Conservation (phyloP, 202 grass and related monocot species). For the Carex sylvatica region DNA sequence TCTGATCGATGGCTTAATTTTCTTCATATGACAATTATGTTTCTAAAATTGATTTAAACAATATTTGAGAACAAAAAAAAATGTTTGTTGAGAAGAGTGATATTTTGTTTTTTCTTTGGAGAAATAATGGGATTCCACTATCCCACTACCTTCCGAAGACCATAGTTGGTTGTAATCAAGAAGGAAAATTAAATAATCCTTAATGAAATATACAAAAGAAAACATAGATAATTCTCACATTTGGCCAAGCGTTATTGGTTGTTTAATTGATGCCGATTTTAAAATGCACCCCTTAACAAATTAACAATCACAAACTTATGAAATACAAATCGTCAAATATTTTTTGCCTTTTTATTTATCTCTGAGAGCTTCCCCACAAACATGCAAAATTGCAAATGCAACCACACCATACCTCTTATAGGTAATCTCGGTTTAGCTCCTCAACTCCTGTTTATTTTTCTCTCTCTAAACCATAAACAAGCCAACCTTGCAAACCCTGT, state of each 20-base stretch:
- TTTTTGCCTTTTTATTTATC: background rate
- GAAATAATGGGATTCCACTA: conserved; percentile 18
- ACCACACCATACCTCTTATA: conserved; percentile 25
- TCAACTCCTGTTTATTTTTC: conserved; percentile 6
- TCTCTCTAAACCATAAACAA: conserved; percentile 24
- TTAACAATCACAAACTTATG: background rate
- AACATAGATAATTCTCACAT: background rate
- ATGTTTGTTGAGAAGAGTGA: background rate
- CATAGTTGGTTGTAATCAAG: background rate
- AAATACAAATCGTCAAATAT: background rate
- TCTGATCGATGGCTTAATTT: background rate
- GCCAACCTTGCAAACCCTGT: conserved; percentile 26
- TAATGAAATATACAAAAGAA: background rate
- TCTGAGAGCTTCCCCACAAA: conserved; percentile 8
- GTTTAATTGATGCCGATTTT: background rate
- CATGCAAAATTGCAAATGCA: conserved; percentile 27
- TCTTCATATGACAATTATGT: conserved; percentile 3
- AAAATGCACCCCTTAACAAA: background rate
- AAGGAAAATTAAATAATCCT: background rate
- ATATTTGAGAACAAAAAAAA: background rate
- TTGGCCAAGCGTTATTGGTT: background rate
- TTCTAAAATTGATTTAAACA: background rate
- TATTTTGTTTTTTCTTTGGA: background rate
- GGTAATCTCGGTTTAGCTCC: conserved; percentile 26
- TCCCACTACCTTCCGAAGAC: background rate